phyloP scores from a whole-genome alignment of 2,329 filamentous ascomycete species.

The Aspergillus luchuensis region DNA sequence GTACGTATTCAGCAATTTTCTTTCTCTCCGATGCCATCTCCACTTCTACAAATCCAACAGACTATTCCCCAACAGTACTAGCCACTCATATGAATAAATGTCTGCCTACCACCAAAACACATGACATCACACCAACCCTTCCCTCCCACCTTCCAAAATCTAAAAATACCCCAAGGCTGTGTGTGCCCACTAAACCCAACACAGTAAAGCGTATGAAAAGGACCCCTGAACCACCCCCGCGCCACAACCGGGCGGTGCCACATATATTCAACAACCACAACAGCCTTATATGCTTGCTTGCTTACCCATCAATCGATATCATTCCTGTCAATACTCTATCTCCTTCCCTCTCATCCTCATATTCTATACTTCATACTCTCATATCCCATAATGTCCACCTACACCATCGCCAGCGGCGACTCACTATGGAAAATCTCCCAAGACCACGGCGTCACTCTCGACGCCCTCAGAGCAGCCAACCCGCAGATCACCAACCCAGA shows the following conservation, averaged over 20 bases:
- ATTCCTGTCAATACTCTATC: too few relatives aligned
- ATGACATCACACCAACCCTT: not conserved
- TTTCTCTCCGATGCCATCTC: too few relatives aligned
- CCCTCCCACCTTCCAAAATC: not conserved
- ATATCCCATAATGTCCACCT: not conserved
- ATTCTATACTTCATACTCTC: too few relatives aligned
- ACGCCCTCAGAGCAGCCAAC: constrained; percentile 11
- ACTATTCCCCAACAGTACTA: too few relatives aligned
- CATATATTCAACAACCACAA: not conserved
- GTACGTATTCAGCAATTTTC: too few relatives aligned
- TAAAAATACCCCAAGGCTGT: not conserved
- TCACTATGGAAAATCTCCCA: constrained; percentile 9
- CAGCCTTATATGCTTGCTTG: not conserved
- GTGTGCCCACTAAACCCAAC: not conserved
- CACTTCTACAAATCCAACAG: too few relatives aligned
- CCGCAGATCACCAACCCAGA: constrained; percentile 13
- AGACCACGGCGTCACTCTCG: constrained; percentile 9
- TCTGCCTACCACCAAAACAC: too few relatives aligned
- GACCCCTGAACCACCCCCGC: not conserved
- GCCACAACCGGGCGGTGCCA: not conserved
- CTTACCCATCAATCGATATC: not conserved
- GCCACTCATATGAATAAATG: too few relatives aligned
- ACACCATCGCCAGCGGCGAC: constrained; percentile 12
- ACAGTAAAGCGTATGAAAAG: not conserved
- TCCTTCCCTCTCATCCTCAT: not conserved